Percentiles rank a stretch among this genome's conserved stretches.
phyloP scores from a whole-genome alignment of 805 yeast genomes.

The Lipomyces kockii region DNA sequence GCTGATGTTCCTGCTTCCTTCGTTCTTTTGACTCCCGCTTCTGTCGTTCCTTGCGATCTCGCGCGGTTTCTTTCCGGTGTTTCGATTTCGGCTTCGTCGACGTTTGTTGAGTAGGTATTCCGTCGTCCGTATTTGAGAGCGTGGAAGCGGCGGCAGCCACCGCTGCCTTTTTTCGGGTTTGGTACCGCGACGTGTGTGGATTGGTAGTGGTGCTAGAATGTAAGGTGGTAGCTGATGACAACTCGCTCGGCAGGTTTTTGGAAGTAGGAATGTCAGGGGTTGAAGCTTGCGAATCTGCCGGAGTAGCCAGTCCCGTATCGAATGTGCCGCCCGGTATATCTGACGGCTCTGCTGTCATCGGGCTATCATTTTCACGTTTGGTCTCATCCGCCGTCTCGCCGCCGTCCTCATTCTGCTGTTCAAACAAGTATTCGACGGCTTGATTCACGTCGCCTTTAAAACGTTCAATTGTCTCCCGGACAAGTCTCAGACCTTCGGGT shows the following conservation, averaged over 20 bases:
- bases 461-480: constrained; percentile 30
- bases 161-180: background rate
- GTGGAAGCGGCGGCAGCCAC: constrained; percentile 4
- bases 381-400: background rate
- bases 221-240: background rate
- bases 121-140: background rate
- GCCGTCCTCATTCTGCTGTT: constrained; percentile 14
- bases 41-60: constrained; percentile 36
- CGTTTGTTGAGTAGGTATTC: background rate
- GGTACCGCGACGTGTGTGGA: constrained; percentile 4
- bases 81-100: constrained; percentile 5
- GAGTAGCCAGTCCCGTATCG: background rate
- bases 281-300: background rate
- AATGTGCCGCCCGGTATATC: background rate
- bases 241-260: background rate
- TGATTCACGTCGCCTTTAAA: constrained; percentile 32
- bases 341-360: background rate
- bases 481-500: constrained; percentile 8
- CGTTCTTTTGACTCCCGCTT: constrained; percentile 35
- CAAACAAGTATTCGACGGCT: constrained; percentile 30
- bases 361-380: background rate
- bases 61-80: constrained; percentile 30
- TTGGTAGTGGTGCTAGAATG: constrained; percentile 2
- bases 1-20: constrained; percentile 14
- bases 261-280: background rate